These are phyloP conservation scores for Sclerotiophoma versabilis DNA, from an alignment of 2,329 filamentous ascomycete species.

Conservation along the genomic window DNA sequence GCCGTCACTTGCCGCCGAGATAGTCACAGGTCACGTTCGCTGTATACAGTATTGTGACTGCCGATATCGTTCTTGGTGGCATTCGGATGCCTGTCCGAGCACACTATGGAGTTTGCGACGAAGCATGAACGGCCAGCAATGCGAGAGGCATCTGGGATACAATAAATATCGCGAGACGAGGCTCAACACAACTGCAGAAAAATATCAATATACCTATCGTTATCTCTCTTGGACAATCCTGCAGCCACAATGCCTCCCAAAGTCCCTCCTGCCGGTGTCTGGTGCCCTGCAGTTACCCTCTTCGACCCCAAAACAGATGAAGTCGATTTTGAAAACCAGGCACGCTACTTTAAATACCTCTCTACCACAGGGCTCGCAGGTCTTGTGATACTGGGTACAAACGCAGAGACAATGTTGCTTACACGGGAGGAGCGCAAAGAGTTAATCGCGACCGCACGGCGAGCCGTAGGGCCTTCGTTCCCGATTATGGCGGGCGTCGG, in stretches of 20 bases:
- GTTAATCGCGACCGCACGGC: conserved; percentile 47
- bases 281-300: conserved; percentile 51
- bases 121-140: conserved; percentile 10
- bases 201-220: not conserved
- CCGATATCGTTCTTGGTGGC: conserved; percentile 5
- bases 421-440: conserved; percentile 50
- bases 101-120: not conserved
- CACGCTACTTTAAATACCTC: conserved; percentile 52
- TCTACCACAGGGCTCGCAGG: conserved; percentile 51
- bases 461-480: conserved; percentile 48
- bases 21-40: conserved; percentile 8
- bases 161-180: conserved; percentile 6
- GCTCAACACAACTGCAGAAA: not conserved
- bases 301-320: conserved; percentile 49
- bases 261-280: conserved; percentile 29
- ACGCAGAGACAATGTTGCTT: conserved; percentile 54
- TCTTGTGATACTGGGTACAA: conserved; percentile 52
- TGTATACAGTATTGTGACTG: not conserved
- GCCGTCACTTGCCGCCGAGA: conserved; percentile 22
- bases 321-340: conserved; percentile 49
- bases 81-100: conserved; percentile 12
- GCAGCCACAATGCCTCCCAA: conserved; percentile 14
- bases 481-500: conserved; percentile 53
- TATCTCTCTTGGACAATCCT: not conserved
- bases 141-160: conserved; percentile 4